Percentiles rank a stretch among this genome's conserved stretches.
Evolutionary conservation across 2,329 filamentous ascomycete genomes (phyloP).

Genomic region (Cryphonectria radicalis): DNA sequence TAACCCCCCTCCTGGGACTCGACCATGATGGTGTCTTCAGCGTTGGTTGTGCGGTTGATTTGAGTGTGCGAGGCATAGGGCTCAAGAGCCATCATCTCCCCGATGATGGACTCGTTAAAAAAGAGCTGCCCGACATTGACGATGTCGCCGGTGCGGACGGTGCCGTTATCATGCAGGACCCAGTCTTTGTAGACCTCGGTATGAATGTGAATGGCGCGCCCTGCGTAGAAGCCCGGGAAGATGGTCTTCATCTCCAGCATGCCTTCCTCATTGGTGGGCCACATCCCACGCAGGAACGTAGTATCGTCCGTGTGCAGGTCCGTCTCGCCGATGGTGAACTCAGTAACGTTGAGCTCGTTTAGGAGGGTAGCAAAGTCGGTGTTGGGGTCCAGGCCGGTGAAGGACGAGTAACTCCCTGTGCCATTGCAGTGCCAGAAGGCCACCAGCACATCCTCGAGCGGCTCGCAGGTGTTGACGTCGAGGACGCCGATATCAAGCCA

Average conservation of each 20-base stretch:
- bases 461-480: conserved; percentile 25
- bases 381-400: conserved; percentile 38
- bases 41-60: conserved; percentile 43
- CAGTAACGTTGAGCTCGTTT: conserved; percentile 36
- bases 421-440: conserved; percentile 27
- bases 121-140: conserved; percentile 41
- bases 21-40: conserved; percentile 15
- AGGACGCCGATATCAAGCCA: conserved; percentile 23
- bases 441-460: conserved; percentile 17
- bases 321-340: conserved; percentile 28
- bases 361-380: conserved; percentile 38
- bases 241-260: conserved; percentile 36
- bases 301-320: conserved; percentile 38
- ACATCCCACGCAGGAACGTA: conserved; percentile 37
- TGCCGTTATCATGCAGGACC: conserved; percentile 30
- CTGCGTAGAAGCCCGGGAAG: conserved; percentile 35
- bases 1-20: conserved; percentile 9
- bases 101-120: conserved; percentile 36
- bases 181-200: conserved; percentile 33
- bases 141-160: conserved; percentile 32
- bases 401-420: conserved; percentile 37
- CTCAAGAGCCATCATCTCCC: conserved; percentile 40
- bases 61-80: conserved; percentile 40
- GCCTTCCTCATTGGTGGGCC: conserved; percentile 36
- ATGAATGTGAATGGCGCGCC: conserved; percentile 35